phyloP scores from a whole-genome alignment of 2,329 filamentous ascomycete genomes.

The Rhynchosporium agropyri region DNA sequence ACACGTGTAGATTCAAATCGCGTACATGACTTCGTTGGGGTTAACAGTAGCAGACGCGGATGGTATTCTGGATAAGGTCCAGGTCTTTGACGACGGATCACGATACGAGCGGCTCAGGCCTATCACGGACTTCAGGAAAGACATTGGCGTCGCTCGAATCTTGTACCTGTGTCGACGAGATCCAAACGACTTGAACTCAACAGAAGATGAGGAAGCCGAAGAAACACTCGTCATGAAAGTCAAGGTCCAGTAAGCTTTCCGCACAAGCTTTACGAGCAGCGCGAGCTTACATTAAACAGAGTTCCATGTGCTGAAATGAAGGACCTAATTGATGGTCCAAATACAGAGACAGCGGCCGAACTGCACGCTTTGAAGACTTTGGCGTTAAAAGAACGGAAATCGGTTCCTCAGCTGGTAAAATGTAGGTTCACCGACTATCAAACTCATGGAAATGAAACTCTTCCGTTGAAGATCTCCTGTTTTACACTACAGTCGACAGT shows the following conservation, averaged over 20 bases:
- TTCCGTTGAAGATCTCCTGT: not conserved
- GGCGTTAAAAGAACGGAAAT: not conserved
- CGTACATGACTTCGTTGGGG: slow-evolving; percentile 7
- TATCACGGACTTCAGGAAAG: slow-evolving; percentile 19
- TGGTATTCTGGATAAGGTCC: slow-evolving; percentile 9
- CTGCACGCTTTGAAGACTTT: slow-evolving; percentile 2
- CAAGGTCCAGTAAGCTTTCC: slow-evolving; percentile 13
- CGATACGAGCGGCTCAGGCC: slow-evolving; percentile 17
- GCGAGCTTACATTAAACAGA: slow-evolving; percentile 7
- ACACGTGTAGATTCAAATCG: not conserved
- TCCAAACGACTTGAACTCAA: not conserved
- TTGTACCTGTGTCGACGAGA: slow-evolving; percentile 13
- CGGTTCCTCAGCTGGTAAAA: slow-evolving; percentile 13
- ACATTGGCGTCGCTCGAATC: slow-evolving; percentile 14
- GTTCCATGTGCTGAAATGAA: slow-evolving; percentile 1
- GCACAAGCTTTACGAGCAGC: not conserved
- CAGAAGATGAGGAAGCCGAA: not conserved
- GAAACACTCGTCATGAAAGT: slow-evolving; percentile 16
- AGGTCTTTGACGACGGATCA: slow-evolving; percentile 14
- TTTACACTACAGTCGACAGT: not conserved
- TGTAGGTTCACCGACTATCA: not conserved
- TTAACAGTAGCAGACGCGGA: slow-evolving; percentile 7
- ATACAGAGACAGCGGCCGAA: slow-evolving; percentile 12
- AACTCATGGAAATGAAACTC: not conserved
- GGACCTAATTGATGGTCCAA: slow-evolving; percentile 14